Base-by-base conservation (phyloP, 768 basidiomycete species). In the Boletus speciosus region DNA sequence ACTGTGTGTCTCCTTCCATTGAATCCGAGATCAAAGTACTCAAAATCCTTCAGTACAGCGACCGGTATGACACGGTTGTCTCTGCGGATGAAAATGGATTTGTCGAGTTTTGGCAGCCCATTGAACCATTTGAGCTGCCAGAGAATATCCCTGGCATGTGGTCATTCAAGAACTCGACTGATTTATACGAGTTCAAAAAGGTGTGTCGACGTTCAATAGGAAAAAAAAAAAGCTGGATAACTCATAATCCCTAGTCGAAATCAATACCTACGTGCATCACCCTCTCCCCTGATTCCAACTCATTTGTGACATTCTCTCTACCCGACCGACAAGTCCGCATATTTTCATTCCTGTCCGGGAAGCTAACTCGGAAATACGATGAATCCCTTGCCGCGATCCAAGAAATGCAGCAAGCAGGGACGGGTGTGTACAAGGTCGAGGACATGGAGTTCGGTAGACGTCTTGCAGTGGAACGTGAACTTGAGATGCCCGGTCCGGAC, bases 371-470 rank as follows among this genome's bases (percentile, higher is more conserved):
- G 19, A 92, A 91, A 67, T 99, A 98, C 68, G 97, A 99, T 58
- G 97, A 99, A 71, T 93, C 90, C 0, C 78, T 98, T 6, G 74
- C 81, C 29, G 95, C 97, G 0, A 90, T 95, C 37, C 92, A 96
- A 67, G 95, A 98, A 70, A 98, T 99, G 94, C 97, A 99, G 69
- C 97, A 98, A 69, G 95, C 94, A 2, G 96, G 94, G 1, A 97
- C 97, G 5, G 88, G 91, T 0, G 81, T 92, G 19, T 91, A 88
- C 72, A 88, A 84, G 62, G 84, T 98, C 16, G 97, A 99, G 50
- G 94, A 98, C 72, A 99, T 99, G 97, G 97, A 99, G 70, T 98
- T 99, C 65, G 94, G 96, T n/a, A 78, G 96, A 52, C 81, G 96
- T n/a, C 75, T 98, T 57, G 96, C 96, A 4, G 77, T 86, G 31